phyloP scores from a whole-genome alignment of 139 green algal genomes.

The Chlorella sp. region DNA sequence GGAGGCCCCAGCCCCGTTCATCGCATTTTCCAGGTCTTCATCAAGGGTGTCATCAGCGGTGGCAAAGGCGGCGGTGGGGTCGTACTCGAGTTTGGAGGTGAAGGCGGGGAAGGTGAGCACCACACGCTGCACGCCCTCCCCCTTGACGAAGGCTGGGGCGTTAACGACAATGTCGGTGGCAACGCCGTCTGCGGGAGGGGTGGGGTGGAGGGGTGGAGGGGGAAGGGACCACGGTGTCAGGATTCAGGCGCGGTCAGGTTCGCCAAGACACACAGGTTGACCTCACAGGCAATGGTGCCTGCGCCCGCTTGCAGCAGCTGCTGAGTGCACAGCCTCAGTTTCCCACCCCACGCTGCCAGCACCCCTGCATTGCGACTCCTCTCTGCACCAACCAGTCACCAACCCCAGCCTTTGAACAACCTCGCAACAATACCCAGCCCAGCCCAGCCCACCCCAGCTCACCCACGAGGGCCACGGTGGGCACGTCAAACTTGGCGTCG shows the following conservation, averaged over 20 bases:
- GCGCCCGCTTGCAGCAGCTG: neutral
- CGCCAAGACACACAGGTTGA: too few relatives aligned
- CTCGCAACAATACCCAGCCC: too few relatives aligned
- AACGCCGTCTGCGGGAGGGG: neutral
- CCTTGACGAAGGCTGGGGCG: neutral
- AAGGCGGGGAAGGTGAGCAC: slow-evolving; percentile 7
- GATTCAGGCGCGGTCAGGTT: too few relatives aligned
- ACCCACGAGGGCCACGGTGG: neutral
- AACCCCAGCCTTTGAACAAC: neutral
- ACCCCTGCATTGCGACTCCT: too few relatives aligned
- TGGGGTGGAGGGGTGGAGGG: too few relatives aligned
- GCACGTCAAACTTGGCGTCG: neutral
- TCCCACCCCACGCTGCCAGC: too few relatives aligned
- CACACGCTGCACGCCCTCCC: slow-evolving; percentile 4
- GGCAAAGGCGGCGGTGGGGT: neutral
- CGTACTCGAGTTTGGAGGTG: neutral
- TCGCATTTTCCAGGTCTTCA: neutral
- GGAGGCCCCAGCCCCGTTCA: neutral
- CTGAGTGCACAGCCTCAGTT: too few relatives aligned
- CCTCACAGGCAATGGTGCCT: neutral
- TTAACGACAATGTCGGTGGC: neutral
- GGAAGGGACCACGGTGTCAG: too few relatives aligned
- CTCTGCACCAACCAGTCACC: too few relatives aligned
- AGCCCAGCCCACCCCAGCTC: neutral
- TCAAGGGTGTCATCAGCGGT: neutral